phyloP scores from a whole-genome alignment of 768 basidiomycete genomes.

The Trametes villosa region DNA sequence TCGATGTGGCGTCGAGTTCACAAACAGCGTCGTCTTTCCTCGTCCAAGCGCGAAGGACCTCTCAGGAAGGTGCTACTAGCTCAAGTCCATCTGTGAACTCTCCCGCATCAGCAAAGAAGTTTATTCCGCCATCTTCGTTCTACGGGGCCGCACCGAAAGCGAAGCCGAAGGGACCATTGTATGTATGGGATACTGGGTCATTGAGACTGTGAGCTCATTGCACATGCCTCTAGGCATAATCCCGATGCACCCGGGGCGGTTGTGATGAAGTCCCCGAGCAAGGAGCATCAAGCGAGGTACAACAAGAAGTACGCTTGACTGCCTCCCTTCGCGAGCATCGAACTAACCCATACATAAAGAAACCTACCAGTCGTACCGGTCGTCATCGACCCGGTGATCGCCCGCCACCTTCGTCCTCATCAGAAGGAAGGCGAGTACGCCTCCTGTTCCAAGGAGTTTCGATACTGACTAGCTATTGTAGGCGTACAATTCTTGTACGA shows the following conservation, averaged over 20 bases:
- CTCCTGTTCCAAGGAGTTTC: not conserved
- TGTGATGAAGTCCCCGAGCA: conserved; percentile 81
- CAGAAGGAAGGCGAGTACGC: conserved; percentile 75
- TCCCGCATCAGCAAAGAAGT: conserved; percentile 36
- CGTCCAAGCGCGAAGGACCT: not conserved
- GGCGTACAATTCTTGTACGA: conserved; percentile 93
- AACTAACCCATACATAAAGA: conserved; percentile 41
- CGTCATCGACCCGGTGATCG: conserved; percentile 88
- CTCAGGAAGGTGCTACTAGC: conserved; percentile 14
- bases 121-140: conserved; percentile 63
- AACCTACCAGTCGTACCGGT: conserved; percentile 72
- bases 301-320: conserved; percentile 63
- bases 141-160: conserved; percentile 50
- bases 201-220: not conserved
- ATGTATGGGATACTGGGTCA: conserved; percentile 26
- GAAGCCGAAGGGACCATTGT: conserved; percentile 48
- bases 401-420: conserved; percentile 79
- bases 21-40: conserved; percentile 17
- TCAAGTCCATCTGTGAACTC: conserved; percentile 27
- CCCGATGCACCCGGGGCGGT: conserved; percentile 77
- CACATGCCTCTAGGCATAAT: conserved; percentile 60
- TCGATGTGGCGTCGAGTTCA: conserved; percentile 22
- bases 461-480: conserved; percentile 29
- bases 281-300: conserved; percentile 64
- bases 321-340: not conserved